A percentile compares a stretch with the other conserved stretches of the same genome.
These are phyloP conservation scores for Penicillium arizonense DNA, from an alignment of 495 filamentous ascomycete genomes.

Conservation along the genomic window DNA sequence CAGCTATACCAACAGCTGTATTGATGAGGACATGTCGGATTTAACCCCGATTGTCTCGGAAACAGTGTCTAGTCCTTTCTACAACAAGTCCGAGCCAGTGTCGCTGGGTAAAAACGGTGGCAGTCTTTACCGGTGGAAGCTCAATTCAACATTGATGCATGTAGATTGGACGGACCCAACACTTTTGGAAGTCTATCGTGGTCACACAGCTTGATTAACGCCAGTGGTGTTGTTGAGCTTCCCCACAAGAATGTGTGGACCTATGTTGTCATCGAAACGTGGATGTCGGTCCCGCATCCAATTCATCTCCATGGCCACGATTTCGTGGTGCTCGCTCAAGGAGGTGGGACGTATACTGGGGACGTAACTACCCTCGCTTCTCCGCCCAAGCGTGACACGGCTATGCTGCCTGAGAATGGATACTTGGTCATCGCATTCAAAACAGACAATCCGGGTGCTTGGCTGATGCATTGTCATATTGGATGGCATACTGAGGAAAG, in stretches of 20 bases:
- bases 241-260: constrained; percentile 61
- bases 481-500: constrained; percentile 46
- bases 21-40: constrained; percentile 30
- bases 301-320: constrained; percentile 82
- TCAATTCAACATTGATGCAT: constrained; percentile 28
- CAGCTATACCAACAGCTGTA: constrained; percentile 30
- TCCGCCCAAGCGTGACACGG: constrained; percentile 60
- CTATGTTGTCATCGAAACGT: constrained; percentile 52
- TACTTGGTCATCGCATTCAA: constrained; percentile 51
- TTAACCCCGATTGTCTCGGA: constrained; percentile 44
- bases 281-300: constrained; percentile 64
- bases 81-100: constrained; percentile 13
- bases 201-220: constrained; percentile 12
- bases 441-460: constrained; percentile 52
- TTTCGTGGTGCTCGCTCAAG: constrained; percentile 16
- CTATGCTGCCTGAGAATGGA: constrained; percentile 49
- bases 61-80: constrained; percentile 15
- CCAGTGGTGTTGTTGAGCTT: constrained; percentile 36
- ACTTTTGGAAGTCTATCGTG: constrained; percentile 21
- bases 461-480: constrained; percentile 55
- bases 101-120: constrained; percentile 7
- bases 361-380: constrained; percentile 20
- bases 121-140: constrained; percentile 23
- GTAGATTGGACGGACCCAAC: constrained; percentile 28
- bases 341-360: constrained; percentile 11